Evolutionary conservation across 1,139 yeast species (phyloP).

Genomic region (Meyerozyma carpophila): DNA sequence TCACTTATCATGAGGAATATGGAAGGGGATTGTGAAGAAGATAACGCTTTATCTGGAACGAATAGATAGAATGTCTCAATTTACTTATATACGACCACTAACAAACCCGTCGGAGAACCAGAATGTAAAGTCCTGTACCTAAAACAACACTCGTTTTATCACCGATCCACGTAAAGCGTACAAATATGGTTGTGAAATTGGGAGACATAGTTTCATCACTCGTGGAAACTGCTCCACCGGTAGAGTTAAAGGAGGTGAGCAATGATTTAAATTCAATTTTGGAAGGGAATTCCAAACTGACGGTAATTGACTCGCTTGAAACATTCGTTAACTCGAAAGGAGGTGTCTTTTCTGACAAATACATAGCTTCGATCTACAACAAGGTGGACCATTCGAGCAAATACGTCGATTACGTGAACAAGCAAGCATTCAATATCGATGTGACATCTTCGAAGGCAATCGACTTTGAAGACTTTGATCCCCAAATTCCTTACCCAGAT

Average conservation of each 20-base stretch:
- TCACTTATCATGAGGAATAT: constrained; percentile 49
- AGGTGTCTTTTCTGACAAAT: constrained; percentile 24
- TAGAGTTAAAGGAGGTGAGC: constrained; percentile 30
- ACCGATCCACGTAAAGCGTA: too few relatives aligned
- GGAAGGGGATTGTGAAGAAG: too few relatives aligned
- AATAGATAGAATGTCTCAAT: not conserved
- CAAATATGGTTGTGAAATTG: constrained; percentile 10
- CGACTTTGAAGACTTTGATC: constrained; percentile 43
- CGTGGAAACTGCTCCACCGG: constrained; percentile 36
- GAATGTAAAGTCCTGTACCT: not conserved
- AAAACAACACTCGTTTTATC: too few relatives aligned
- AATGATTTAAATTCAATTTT: constrained; percentile 22
- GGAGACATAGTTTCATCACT: constrained; percentile 27
- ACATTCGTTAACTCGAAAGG: constrained; percentile 24
- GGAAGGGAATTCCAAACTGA: constrained; percentile 15
- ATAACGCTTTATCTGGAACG: not conserved
- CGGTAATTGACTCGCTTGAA: constrained; percentile 27
- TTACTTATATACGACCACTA: too few relatives aligned
- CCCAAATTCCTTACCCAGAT: constrained; percentile 20
- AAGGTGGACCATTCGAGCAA: constrained; percentile 30
- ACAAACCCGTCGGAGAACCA: not conserved
- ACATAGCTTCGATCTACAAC: constrained; percentile 31
- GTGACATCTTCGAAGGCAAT: constrained; percentile 34
- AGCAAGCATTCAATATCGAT: constrained; percentile 58
- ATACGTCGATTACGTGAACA: constrained; percentile 34